These are phyloP conservation scores for Leishmania major DNA, from an alignment of 208 protist genomes.

Conservation along the genomic window DNA sequence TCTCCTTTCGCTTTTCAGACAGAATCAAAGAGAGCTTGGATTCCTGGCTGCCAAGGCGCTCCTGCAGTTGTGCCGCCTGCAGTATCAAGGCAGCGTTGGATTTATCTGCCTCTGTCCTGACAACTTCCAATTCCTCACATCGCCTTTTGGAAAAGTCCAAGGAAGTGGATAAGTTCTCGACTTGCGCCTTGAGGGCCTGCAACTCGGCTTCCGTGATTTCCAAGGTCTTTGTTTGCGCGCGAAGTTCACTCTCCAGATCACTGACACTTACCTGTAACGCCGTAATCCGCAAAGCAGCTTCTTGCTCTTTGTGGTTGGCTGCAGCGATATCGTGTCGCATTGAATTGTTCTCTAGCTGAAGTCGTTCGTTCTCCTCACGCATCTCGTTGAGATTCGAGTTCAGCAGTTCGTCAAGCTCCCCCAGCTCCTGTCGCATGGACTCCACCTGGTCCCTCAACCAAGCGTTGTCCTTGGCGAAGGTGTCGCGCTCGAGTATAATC, in stretches of 20 bases:
- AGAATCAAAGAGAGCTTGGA: constrained; percentile 39
- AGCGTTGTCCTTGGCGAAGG: constrained; percentile 53
- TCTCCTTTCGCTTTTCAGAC: constrained; percentile 42
- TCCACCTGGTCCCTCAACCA: constrained; percentile 70
- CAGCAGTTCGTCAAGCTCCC: constrained; percentile 73
- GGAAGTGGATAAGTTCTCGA: constrained; percentile 16
- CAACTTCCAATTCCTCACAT: constrained; percentile 18
- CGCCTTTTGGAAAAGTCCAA: constrained; percentile 18
- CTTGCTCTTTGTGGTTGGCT: constrained; percentile 23
- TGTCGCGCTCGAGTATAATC: constrained; percentile 2
- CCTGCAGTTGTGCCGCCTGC: constrained; percentile 26
- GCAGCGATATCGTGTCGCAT: constrained; percentile 31
- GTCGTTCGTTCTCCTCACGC: constrained; percentile 71
- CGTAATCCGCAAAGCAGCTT: background rate
- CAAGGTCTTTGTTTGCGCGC: constrained; percentile 57
- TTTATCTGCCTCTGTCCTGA: constrained; percentile 13
- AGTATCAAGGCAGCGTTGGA: constrained; percentile 8
- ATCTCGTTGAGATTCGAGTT: constrained; percentile 78
- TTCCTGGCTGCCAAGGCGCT: constrained; percentile 35
- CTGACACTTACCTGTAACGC: constrained; percentile 2
- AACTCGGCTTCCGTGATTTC: constrained; percentile 55
- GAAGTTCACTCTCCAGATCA: constrained; percentile 21
- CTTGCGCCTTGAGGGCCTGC: constrained; percentile 38
- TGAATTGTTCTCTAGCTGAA: constrained; percentile 39
- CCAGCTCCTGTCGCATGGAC: constrained; percentile 70